These are phyloP conservation scores for Hypoxylon intermedium DNA, from an alignment of 495 filamentous ascomycete genomes.

Conservation along the genomic window DNA sequence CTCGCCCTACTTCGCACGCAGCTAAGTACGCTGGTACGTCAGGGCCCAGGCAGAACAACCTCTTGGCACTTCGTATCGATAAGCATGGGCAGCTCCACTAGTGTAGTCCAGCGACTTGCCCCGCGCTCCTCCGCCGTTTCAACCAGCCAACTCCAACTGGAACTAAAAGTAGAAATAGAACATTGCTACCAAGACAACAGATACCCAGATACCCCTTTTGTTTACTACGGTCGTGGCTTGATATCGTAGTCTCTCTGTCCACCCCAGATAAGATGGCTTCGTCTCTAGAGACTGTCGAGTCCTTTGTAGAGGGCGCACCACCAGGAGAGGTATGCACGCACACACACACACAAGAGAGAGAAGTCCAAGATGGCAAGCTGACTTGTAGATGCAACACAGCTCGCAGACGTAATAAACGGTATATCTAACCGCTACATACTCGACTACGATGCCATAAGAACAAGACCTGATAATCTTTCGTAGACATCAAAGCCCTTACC, in stretches of 20 bases:
- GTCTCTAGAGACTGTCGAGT: constrained; percentile 71
- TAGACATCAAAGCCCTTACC: constrained; percentile 90
- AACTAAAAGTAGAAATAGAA: too few relatives aligned
- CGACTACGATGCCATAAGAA: neutral
- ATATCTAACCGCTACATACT: constrained; percentile 31
- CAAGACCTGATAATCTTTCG: constrained; percentile 6
- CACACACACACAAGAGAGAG: constrained; percentile 5
- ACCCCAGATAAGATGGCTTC: constrained; percentile 1
- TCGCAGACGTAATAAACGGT: constrained; percentile 91
- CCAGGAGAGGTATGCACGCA: constrained; percentile 84
- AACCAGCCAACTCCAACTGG: neutral
- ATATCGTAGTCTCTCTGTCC: too few relatives aligned
- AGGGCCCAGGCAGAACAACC: too few relatives aligned
- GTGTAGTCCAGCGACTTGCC: too few relatives aligned
- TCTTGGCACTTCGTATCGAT: neutral
- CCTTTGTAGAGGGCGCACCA: constrained; percentile 93
- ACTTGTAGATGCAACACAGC: constrained; percentile 56
- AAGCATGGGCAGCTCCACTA: neutral
- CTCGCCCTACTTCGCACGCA: neutral
- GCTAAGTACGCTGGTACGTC: too few relatives aligned
- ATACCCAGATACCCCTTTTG: too few relatives aligned
- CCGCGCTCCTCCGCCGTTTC: constrained; percentile 9
- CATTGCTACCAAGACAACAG: too few relatives aligned
- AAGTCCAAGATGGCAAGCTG: constrained; percentile 7
- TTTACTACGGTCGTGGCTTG: too few relatives aligned